Base-by-base conservation (phyloP, 2,329 filamentous ascomycete species). In the Myriosclerotinia curreyana region DNA sequence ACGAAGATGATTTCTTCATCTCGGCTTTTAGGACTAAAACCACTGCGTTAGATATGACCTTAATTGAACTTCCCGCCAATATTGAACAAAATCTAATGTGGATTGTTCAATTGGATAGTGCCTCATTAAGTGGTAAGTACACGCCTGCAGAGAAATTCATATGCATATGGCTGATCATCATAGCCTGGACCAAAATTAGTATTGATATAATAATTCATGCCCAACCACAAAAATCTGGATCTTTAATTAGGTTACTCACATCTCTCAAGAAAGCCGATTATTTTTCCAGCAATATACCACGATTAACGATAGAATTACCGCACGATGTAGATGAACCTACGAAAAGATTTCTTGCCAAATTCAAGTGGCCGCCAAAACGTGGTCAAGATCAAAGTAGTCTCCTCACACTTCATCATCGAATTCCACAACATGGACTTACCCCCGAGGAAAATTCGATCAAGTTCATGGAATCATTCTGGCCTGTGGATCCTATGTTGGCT, bases 391-490 rank as follows among this genome's bases (percentile, higher is more conserved):
- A 77, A 66, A 75, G 78, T n/a, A 81, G 78, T 58, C 80, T 82
- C 73, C 77, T 97, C 20, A 88, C 86, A 0, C 77, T 98, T 22
- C 86, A 90, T 34, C 91, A 90, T 67, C 88, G 91, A 38, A 87
- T 97, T 51, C 79, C 84, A 14, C 80, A 80, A 46, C 79, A 82
- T 55, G 80, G 79, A 54, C 72, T 88, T 67, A 86, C 81, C 7
- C 82, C 89, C 51, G 86, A 90, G 68, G 88, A 93, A 69, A 87
- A 88, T 64, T 87, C 91, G 0, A 80, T 88, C 20, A 86, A 88
- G 31, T 90, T 94, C 65, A 78, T 96, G 6, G 93, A 98, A 77
- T 89, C 91, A 0, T 96, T 96, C 75, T 98, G 92, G 82, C 93
- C 95, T 2, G 77, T 80, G 3, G 80, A 86, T 65, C 80, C 86